Evolutionary conservation across 306 rosid genomes (phyloP), one percentile per base, ranked within the genome.

Genomic region (Notholithocarpus densiflorus): DNA sequence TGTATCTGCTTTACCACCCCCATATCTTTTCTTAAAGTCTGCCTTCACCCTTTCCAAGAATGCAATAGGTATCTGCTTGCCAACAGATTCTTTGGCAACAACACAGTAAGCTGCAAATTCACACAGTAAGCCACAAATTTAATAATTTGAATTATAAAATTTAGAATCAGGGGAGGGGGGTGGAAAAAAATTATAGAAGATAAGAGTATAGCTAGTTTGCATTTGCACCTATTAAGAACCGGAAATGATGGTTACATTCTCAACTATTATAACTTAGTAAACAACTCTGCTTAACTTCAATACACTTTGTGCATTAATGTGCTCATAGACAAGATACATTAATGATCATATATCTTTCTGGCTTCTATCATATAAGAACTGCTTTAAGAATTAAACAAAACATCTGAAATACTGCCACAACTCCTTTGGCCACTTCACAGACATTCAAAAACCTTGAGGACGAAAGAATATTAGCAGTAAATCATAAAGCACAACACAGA

Each of bases 1-100:
- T 1, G 98, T 93, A 77, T 87, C 89, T 7, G 99, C 96, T 87
- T 90, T 93, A 79, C 98, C 98, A 13, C 98, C 97, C 18, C 97
- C 94, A 85, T 93, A 93, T 89, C 99, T 87, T 82, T 82, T 93
- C 78, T 76, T 91, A 56, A 95, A 95, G 86, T 95, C 99, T 0
- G 92, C 91, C 81, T 84, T 95, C 82, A 90, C 73, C 57, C 98
- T 89, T 84, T 93, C 99, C 43, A 95, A 87, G 84, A 89, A 91
- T 57, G 99, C 97, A 72, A 93, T 89, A 15, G 99, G 92, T 60
- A 95, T 89, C 77, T 95, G 97, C 86, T 90, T 93, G 87, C 96
- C 79, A 74, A 90, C 89, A 57, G 97, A 84, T 73, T 95, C 97
- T 86, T 91, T 93, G 27, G 99, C 97, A 84, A 95, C 99, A 52